Evolutionary conservation across 1,284 basidiomycete genomes (phyloP).

Genomic region (Rhizoctonia solani): DNA sequence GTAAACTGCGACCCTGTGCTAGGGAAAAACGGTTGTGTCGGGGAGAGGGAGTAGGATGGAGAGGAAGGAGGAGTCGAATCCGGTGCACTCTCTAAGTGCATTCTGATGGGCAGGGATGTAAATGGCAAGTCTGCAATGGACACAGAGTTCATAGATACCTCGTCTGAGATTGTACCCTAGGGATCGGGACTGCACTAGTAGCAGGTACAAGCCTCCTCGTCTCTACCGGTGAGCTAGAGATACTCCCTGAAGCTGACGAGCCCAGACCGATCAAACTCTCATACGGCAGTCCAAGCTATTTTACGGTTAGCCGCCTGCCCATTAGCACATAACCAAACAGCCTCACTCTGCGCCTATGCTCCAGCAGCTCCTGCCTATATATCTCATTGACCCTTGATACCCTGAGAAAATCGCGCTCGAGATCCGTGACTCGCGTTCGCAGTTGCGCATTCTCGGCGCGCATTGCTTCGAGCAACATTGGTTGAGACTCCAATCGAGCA

Average conservation of each 20-base stretch:
- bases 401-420: conserved; percentile 72
- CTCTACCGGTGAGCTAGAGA: conserved; percentile 51
- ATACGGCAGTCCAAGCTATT: conserved; percentile 68
- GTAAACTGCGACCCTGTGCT: conserved; percentile 49
- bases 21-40: conserved; percentile 49
- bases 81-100: conserved; percentile 40
- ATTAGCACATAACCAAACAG: conserved; percentile 16
- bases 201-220: conserved; percentile 51
- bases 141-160: background rate
- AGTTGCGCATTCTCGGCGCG: conserved; percentile 63
- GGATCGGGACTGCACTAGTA: conserved; percentile 62
- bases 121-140: background rate
- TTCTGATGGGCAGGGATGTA: background rate
- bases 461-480: conserved; percentile 65
- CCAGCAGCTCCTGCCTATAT: conserved; percentile 78
- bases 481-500: conserved; percentile 55
- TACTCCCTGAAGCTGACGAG: conserved; percentile 14
- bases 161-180: conserved; percentile 62
- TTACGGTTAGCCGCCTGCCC: background rate
- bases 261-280: conserved; percentile 72
- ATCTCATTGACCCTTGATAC: conserved; percentile 74
- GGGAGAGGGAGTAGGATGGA: conserved; percentile 61
- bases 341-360: conserved; percentile 71
- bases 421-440: conserved; percentile 51
- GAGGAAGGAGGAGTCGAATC: conserved; percentile 65